phyloP scores from a whole-genome alignment of 257 asterid genomes.

The Ocimum tenuiflorum region DNA sequence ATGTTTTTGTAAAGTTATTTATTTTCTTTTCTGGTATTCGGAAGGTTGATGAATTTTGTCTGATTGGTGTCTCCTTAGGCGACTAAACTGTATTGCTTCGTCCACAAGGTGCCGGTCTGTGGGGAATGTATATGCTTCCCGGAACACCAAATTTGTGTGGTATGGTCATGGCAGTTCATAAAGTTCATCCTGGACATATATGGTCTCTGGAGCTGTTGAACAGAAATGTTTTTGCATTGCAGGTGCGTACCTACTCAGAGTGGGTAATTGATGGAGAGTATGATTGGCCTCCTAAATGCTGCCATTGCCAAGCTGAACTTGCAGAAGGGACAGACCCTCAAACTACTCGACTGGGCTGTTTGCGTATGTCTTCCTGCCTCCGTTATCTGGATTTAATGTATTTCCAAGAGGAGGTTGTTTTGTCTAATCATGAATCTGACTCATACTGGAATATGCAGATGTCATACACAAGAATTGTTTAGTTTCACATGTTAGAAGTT shows the following conservation, averaged over 20 bases:
- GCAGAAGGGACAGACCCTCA: conserved; percentile 60
- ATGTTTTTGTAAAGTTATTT: background rate
- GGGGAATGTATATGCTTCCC: conserved; percentile 94
- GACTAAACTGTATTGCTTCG: conserved; percentile 90
- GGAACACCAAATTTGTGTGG: conserved; percentile 95
- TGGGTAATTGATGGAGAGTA: conserved; percentile 98
- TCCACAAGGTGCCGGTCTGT: conserved; percentile 95
- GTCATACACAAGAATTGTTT: conserved; percentile 70
- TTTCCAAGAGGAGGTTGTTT: background rate
- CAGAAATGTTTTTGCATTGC: background rate
- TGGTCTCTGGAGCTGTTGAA: background rate
- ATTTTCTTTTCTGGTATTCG: background rate
- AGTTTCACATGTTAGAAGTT: conserved; percentile 68
- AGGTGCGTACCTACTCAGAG: conserved; percentile 84
- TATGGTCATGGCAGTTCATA: conserved; percentile 27
- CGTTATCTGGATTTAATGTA: background rate
- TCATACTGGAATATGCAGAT: conserved; percentile 38
- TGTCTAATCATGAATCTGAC: background rate
- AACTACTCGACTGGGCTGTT: conserved; percentile 89
- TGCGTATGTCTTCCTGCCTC: conserved; percentile 55
- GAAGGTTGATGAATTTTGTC: conserved; percentile 12
- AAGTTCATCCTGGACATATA: background rate
- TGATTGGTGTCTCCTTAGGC: conserved; percentile 56
- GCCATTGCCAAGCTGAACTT: conserved; percentile 65
- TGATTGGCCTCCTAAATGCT: conserved; percentile 97